Evolutionary conservation across 768 basidiomycete genomes (phyloP).

Genomic region (Boletus sp.): DNA sequence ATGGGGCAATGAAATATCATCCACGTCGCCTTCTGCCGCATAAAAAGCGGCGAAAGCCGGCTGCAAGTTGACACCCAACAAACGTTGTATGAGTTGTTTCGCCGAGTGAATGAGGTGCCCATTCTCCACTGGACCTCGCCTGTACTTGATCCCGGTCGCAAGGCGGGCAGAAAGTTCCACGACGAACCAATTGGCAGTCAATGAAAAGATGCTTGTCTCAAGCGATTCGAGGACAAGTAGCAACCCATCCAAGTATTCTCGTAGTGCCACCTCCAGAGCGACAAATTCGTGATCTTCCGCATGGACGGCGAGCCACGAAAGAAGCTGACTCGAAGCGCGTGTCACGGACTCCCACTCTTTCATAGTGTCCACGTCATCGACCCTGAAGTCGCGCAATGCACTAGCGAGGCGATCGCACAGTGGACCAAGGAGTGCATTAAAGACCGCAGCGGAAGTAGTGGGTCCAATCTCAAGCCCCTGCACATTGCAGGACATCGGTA

Average conservation of each 20-base stretch:
- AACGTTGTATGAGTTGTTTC: slow-evolving; percentile 43
- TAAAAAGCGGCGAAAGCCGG: slow-evolving; percentile 18
- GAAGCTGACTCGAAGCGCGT: slow-evolving; percentile 41
- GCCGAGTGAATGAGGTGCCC: slow-evolving; percentile 28
- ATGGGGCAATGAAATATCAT: slow-evolving; percentile 39
- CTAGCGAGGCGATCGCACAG: slow-evolving; percentile 46
- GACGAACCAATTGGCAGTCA: slow-evolving; percentile 60
- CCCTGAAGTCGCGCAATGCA: slow-evolving; percentile 35
- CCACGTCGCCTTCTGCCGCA: slow-evolving; percentile 22
- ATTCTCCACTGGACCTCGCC: slow-evolving; percentile 28
- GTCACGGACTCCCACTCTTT: slow-evolving; percentile 42
- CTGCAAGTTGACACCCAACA: slow-evolving; percentile 56
- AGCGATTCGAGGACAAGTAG: slow-evolving; percentile 39
- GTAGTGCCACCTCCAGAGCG: slow-evolving; percentile 33
- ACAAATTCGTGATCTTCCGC: slow-evolving; percentile 34
- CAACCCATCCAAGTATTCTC: slow-evolving; percentile 39
- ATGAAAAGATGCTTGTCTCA: slow-evolving; percentile 33
- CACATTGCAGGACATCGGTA: slow-evolving; percentile 33
- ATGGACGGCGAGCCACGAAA: slow-evolving; percentile 45
- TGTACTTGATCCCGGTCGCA: slow-evolving; percentile 23
- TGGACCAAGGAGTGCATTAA: slow-evolving; percentile 46
- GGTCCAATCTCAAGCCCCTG: slow-evolving; percentile 45
- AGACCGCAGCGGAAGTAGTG: slow-evolving; percentile 40
- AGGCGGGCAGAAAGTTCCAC: slow-evolving; percentile 55
- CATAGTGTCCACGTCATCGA: slow-evolving; percentile 19